Base-by-base conservation (phyloP, 306 rosid genomes). In the Vicia faba region DNA sequence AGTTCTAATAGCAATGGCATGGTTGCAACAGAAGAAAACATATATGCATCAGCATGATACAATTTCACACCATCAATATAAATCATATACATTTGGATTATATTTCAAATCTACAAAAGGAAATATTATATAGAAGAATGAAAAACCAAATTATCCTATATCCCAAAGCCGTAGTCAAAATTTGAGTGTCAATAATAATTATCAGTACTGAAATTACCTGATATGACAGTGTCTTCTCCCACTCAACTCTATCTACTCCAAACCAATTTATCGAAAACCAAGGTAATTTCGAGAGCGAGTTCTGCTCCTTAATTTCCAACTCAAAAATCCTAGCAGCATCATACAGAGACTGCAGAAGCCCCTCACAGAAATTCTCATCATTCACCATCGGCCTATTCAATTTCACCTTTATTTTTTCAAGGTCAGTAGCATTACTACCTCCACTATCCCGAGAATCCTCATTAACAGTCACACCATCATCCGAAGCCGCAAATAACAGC, bases 271-370 rank as follows among this genome's bases (percentile, higher is more conserved):
- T 82, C 29, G 95, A 74, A 78, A 93, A 84, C 99, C 96, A 90
- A 39, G 82, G 70, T 7, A 43, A 72, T 31, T 72, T 77, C 10
- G 88, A 75, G 61, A 65, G 74, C 11, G 91, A 75, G 44, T 77
- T 80, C 23, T 82, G 86, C 73, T 88, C 97, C 80, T 90, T 89
- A 50, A 93, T 78, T 62, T 88, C 95, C 54, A 93, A 76, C 81
- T 90, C 99, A 75, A 90, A 93, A 77, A 84, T 87, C 80, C 99
- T 88, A 65, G 97, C 84, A 13, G 96, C 87, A 58, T 93, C 99
- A 76, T 90, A 91, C 57, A 93, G 76, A 72, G 80, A 83, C 69
- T 93, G 99, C 68, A 88, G 82, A 76, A 93, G 89, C 50, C 85
- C 90, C 63, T 86, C 89, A 50, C 80, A 86, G 45, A 77, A 79